These are phyloP conservation scores for Microbotryum intermedium DNA, from an alignment of 1,284 basidiomycete genomes.

Conservation along the genomic window DNA sequence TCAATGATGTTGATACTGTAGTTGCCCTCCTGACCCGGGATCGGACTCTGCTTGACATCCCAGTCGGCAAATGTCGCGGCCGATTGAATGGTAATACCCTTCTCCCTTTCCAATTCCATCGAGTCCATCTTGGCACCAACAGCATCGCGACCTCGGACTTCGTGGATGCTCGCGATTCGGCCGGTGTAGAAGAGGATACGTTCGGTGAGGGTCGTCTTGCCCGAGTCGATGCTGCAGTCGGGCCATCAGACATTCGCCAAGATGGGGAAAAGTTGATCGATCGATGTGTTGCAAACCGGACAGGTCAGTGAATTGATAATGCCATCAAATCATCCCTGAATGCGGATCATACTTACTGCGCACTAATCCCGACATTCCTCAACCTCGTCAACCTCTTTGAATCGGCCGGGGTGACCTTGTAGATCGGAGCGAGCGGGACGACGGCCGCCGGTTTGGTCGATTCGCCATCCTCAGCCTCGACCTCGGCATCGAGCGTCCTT, in stretches of 20 bases:
- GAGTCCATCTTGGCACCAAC: conserved; percentile 99
- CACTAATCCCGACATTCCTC: conserved; percentile 44
- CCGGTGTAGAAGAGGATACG: conserved; percentile 95
- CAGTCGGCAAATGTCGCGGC: conserved; percentile 98
- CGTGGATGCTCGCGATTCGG: conserved; percentile 90
- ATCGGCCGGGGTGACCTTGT: conserved; percentile 30
- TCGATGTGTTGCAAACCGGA: not conserved
- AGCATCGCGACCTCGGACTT: conserved; percentile 86
- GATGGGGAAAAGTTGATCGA: not conserved
- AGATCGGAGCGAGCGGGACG: conserved; percentile 20
- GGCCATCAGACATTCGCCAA: not conserved
- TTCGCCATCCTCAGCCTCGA: conserved; percentile 6
- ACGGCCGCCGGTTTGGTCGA: conserved; percentile 13
- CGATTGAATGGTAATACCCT: conserved; percentile 98
- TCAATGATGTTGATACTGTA: conserved; percentile 98
- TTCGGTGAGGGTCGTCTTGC: conserved; percentile 98
- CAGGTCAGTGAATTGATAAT: not conserved
- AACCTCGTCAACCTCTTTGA: conserved; percentile 36
- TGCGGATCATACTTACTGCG: conserved; percentile 38
- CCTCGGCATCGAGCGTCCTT: not conserved
- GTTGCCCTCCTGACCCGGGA: conserved; percentile 54
- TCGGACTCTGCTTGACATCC: conserved; percentile 47
- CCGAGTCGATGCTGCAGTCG: conserved; percentile 55
- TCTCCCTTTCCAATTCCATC: conserved; percentile 98
- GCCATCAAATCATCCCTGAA: no score